Base-by-base conservation (phyloP, 176 grass and related monocot genomes). In the Microstegium vimineum region DNA sequence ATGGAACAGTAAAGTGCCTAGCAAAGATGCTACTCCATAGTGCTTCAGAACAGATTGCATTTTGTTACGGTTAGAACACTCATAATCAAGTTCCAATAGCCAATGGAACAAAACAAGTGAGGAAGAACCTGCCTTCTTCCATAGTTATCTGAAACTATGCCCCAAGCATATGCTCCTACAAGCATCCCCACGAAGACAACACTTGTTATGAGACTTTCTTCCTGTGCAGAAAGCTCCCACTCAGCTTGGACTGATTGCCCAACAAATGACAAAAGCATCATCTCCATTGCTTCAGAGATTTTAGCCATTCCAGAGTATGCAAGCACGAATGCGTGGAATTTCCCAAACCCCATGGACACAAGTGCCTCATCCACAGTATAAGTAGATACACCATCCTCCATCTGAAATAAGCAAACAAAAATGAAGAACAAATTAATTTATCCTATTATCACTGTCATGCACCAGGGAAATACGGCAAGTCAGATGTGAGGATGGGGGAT, bases 261-360 rank as follows among this genome's bases (percentile, higher is more conserved):
- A 57, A 98, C 90, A 85, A 98, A 98, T 15, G 95, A 98, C 47
- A 98, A 75, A 81, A 98, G 95, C 95, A 98, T 98, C 90, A 98
- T 91, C 68, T 98, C 92, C 95, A 98, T 98, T 74, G 95, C 95
- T 66, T 98, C 95, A 8, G 95, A 93, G 60, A 94, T 92, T 89
- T 94, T 94, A 32, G 90, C 95, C 95, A 98, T 98, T 45, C 92
- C 95, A 4, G 95, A 89, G 77, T 98, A 98, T 14, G 86, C 88
- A 43, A 98, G 95, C 28, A 98, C 92, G 35, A 98, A 94, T 6
- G 73, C 87, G 35, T 98, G 95, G 79, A 98, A 98, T 46, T 98
- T 98, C 10, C 95, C 95, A 56, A 93, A 98, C 3, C 95, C 95
- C 88, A 98, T 85, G 51, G 82, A 94, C 2, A 89, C 17, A 57